These are phyloP conservation scores for Hypoxylon sp. DNA, from an alignment of 2,329 filamentous ascomycete genomes.

Conservation along the genomic window DNA sequence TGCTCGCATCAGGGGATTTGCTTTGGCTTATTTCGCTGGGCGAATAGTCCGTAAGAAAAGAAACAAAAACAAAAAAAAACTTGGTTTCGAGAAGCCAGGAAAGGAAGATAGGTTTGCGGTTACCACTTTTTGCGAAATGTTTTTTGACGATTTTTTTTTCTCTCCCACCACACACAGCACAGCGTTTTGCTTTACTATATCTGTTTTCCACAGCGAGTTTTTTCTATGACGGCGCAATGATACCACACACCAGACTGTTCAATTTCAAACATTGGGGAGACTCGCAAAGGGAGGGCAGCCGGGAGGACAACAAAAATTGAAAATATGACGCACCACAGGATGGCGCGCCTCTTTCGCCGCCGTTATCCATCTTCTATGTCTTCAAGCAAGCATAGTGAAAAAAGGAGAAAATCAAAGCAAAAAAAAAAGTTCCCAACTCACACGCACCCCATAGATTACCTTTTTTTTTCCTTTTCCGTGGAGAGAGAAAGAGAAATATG, in stretches of 20 bases:
- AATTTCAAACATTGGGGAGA: slow-evolving; percentile 21
- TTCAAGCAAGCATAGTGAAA: slow-evolving; percentile 26
- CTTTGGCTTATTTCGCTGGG: slow-evolving; percentile 33
- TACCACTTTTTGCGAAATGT: slow-evolving; percentile 18
- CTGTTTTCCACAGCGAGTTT: slow-evolving; percentile 34
- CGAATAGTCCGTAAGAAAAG: slow-evolving; percentile 30
- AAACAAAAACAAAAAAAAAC: slow-evolving; percentile 22
- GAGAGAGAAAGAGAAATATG: slow-evolving; percentile 17
- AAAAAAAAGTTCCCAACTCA: slow-evolving; percentile 12
- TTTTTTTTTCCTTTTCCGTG: not conserved
- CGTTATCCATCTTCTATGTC: slow-evolving; percentile 46
- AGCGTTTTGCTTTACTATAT: slow-evolving; percentile 39
- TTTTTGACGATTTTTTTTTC: slow-evolving; percentile 38
- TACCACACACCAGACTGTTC: slow-evolving; percentile 37
- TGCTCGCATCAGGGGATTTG: slow-evolving; percentile 16
- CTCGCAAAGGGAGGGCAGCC: slow-evolving; percentile 30
- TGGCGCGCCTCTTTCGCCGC: slow-evolving; percentile 47
- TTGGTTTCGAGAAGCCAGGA: slow-evolving; percentile 24
- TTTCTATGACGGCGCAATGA: slow-evolving; percentile 18
- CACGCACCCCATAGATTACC: slow-evolving; percentile 14
- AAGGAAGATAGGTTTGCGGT: slow-evolving; percentile 39
- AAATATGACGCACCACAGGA: slow-evolving; percentile 43
- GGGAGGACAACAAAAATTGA: slow-evolving; percentile 39
- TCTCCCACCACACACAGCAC: slow-evolving; percentile 37
- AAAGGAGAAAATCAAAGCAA: slow-evolving; percentile 1